These are phyloP conservation scores for Seiridium unicorne DNA, from an alignment of 2,329 filamentous ascomycete genomes.

Conservation along the genomic window DNA sequence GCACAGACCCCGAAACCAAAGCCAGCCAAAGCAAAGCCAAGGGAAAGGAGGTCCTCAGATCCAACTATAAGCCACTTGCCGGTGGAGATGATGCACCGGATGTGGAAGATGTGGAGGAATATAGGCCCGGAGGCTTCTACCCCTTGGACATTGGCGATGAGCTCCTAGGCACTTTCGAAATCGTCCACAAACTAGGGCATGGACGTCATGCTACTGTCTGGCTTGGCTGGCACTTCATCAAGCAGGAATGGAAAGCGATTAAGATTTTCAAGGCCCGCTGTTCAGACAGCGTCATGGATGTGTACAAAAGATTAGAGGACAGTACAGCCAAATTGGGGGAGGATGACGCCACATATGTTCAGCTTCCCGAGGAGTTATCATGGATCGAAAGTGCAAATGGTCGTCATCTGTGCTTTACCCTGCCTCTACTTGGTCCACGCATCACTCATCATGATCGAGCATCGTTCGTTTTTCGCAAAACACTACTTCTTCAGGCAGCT, in stretches of 20 bases:
- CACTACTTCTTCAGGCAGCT: neutral
- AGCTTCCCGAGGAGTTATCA: neutral
- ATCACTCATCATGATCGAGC: neutral
- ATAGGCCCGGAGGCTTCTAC: slow-evolving; percentile 1
- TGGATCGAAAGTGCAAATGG: slow-evolving; percentile 5
- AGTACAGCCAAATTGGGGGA: neutral
- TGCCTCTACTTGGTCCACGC: slow-evolving; percentile 1
- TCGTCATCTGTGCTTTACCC: slow-evolving; percentile 3
- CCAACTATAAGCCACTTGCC: neutral
- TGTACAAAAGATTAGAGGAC: neutral
- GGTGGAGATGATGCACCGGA: neutral
- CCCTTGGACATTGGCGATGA: slow-evolving; percentile 8
- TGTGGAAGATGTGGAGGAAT: neutral
- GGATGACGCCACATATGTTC: neutral
- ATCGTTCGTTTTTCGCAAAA: neutral
- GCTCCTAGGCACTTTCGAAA: neutral
- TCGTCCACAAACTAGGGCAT: slow-evolving; percentile 8
- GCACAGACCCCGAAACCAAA: too few relatives aligned
- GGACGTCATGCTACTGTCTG: slow-evolving; percentile 6
- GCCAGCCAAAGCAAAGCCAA: too few relatives aligned
- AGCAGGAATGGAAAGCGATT: slow-evolving; percentile 1
- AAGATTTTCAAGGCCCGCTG: slow-evolving; percentile 7
- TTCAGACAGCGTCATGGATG: neutral
- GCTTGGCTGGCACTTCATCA: slow-evolving; percentile 3
- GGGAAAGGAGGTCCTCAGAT: neutral